Percentiles rank a stretch among this genome's conserved stretches.
phyloP scores from a whole-genome alignment of 345 rosid genomes.

The Euphorbia peplus region DNA sequence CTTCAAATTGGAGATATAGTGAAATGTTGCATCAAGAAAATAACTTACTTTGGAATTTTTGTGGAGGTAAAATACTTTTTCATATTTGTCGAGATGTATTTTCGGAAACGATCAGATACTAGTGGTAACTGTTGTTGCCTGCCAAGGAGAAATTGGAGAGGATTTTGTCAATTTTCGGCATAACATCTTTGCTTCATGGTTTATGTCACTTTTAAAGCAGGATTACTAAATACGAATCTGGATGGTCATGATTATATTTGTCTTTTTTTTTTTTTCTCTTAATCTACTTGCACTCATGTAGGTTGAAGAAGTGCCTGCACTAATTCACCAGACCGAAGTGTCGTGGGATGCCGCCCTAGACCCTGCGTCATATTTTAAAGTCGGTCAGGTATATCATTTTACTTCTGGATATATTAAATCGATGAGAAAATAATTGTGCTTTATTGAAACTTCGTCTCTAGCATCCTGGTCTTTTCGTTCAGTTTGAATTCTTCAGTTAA shows the following conservation, averaged over 20 bases:
- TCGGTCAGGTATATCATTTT: conserved; percentile 69
- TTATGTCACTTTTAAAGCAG: conserved; percentile 2
- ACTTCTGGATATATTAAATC: conserved; percentile 2
- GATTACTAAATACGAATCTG: not conserved
- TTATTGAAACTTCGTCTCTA: too few relatives aligned
- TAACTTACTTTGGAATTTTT: conserved; percentile 87
- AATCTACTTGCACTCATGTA: conserved; percentile 28
- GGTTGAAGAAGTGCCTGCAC: conserved; percentile 87
- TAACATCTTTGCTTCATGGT: not conserved
- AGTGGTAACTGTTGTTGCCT: not conserved
- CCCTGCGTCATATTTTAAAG: conserved; percentile 70
- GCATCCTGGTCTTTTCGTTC: conserved; percentile 3
- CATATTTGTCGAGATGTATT: not conserved
- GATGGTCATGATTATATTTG: conserved; percentile 1
- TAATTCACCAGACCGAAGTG: conserved; percentile 89
- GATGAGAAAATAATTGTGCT: not conserved
- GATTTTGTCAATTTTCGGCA: not conserved
- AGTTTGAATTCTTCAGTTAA: conserved; percentile 9
- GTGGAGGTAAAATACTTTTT: conserved; percentile 58
- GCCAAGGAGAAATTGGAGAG: not conserved
- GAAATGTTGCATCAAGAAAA: conserved; percentile 80
- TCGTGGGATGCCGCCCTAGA: conserved; percentile 98
- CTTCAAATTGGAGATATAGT: conserved; percentile 90
- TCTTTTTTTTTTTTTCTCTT: not conserved
- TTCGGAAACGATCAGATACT: too few relatives aligned